These are phyloP conservation scores for Exophiala bonariae DNA, from an alignment of 2,329 filamentous ascomycete genomes.

Conservation along the genomic window DNA sequence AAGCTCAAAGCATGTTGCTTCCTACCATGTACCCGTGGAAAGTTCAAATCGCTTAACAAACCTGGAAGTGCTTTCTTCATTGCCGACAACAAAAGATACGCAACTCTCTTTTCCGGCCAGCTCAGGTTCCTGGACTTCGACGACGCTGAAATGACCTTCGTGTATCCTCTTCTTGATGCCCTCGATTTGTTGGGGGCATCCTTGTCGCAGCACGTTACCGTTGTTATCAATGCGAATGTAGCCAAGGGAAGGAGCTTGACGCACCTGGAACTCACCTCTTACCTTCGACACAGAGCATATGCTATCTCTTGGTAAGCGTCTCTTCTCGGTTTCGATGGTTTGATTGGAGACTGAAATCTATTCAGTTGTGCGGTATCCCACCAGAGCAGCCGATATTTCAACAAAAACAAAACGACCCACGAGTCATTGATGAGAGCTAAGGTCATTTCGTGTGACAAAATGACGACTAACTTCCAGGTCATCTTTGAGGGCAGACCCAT, in stretches of 20 bases:
- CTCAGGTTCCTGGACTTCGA: neutral
- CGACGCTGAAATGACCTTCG: neutral
- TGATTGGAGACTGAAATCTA: neutral
- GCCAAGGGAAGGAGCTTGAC: no score
- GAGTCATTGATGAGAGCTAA: neutral
- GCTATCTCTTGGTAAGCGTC: neutral
- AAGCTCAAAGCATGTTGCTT: neutral
- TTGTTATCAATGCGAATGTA: neutral
- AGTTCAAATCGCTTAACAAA: neutral
- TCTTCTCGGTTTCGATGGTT: no score
- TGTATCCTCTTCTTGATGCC: slow-evolving; percentile 1
- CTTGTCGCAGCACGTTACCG: neutral
- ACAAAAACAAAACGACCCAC: neutral
- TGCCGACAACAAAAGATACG: neutral
- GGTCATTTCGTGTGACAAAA: neutral
- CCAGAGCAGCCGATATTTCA: neutral
- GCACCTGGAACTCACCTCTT: neutral
- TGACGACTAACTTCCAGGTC: neutral
- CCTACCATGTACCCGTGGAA: neutral
- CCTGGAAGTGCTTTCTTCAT: neutral
- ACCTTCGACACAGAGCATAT: neutral
- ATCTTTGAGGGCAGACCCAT: neutral
- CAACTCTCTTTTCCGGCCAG: neutral
- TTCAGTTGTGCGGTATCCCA: neutral
- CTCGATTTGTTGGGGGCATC: neutral